These are phyloP conservation scores for Penicillium aurantiogriseum DNA, from an alignment of 2,329 filamentous ascomycete genomes.

Conservation along the genomic window DNA sequence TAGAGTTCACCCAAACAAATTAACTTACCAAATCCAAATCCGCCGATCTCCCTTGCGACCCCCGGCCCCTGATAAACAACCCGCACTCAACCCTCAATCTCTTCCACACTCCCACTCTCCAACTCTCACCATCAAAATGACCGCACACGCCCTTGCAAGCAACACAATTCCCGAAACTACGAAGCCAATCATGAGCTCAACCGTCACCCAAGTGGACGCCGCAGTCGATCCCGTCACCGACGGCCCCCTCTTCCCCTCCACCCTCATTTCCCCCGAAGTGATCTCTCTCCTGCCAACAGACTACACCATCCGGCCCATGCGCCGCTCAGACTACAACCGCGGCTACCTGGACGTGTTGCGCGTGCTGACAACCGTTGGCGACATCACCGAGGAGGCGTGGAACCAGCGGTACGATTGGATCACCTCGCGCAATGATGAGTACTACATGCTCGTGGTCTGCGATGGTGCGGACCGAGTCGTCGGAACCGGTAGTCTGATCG, in stretches of 20 bases:
- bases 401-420: constrained; percentile 81
- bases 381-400: constrained; percentile 74
- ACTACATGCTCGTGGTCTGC: constrained; percentile 84
- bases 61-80: constrained; percentile 8
- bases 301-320: constrained; percentile 79
- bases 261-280: constrained; percentile 76
- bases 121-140: constrained; percentile 17
- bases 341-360: constrained; percentile 90
- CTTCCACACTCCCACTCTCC: background rate
- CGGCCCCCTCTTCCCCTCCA: constrained; percentile 68
- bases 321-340: constrained; percentile 70
- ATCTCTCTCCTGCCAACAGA: constrained; percentile 70
- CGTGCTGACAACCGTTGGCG: constrained; percentile 89
- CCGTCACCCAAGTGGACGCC: constrained; percentile 28
- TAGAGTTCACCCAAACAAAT: background rate
- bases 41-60: background rate
- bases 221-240: constrained; percentile 27
- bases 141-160: constrained; percentile 16
- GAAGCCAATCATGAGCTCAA: constrained; percentile 22
- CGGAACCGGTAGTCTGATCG: constrained; percentile 84
- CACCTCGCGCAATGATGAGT: constrained; percentile 67
- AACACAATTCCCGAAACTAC: constrained; percentile 15
- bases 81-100: background rate
- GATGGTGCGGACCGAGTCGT: constrained; percentile 71
- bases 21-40: background rate